Percentiles rank a stretch among this genome's conserved stretches.
Evolutionary conservation across 2,329 filamentous ascomycete species (phyloP).

Genomic region (Achaetomium macrosporum): DNA sequence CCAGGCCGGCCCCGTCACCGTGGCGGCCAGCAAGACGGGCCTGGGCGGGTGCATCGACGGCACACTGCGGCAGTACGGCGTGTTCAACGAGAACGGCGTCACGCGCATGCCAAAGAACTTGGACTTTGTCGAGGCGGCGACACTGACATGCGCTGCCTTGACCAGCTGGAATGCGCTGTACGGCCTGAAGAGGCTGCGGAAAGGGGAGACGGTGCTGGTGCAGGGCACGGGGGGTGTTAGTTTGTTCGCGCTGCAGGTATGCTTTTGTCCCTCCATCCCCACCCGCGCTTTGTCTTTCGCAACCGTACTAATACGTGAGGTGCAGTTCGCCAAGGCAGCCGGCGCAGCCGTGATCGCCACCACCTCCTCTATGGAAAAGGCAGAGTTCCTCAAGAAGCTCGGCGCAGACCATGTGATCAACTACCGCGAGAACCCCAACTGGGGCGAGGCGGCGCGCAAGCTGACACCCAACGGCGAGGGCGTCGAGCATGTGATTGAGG

Average conservation of each 20-base stretch:
- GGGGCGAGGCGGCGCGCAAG: slow-evolving; percentile 48
- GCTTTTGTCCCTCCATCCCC: slow-evolving; percentile 3
- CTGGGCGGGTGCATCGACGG: slow-evolving; percentile 66
- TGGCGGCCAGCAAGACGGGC: slow-evolving; percentile 41
- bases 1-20: slow-evolving; percentile 38
- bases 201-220: slow-evolving; percentile 55
- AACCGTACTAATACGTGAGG: too few species aligned
- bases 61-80: slow-evolving; percentile 59
- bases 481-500: slow-evolving; percentile 50
- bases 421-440: slow-evolving; percentile 46
- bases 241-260: slow-evolving; percentile 55
- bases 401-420: slow-evolving; percentile 54
- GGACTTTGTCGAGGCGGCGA: slow-evolving; percentile 47
- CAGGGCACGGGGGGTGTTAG: slow-evolving; percentile 66
- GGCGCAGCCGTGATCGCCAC: slow-evolving; percentile 54
- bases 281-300: too few species aligned
- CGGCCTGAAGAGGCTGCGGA: slow-evolving; percentile 47
- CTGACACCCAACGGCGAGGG: slow-evolving; percentile 42
- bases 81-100: slow-evolving; percentile 63
- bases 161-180: slow-evolving; percentile 64
- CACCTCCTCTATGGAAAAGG: slow-evolving; percentile 46
- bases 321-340: slow-evolving; percentile 39
- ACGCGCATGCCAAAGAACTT: slow-evolving; percentile 56
- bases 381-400: slow-evolving; percentile 42
- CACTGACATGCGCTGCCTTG: slow-evolving; percentile 53